A percentile compares a stretch with the other conserved stretches of the same genome.
Evolutionary conservation across 441 rosid genomes (phyloP).

Genomic region (Syzygium syzygioides): DNA sequence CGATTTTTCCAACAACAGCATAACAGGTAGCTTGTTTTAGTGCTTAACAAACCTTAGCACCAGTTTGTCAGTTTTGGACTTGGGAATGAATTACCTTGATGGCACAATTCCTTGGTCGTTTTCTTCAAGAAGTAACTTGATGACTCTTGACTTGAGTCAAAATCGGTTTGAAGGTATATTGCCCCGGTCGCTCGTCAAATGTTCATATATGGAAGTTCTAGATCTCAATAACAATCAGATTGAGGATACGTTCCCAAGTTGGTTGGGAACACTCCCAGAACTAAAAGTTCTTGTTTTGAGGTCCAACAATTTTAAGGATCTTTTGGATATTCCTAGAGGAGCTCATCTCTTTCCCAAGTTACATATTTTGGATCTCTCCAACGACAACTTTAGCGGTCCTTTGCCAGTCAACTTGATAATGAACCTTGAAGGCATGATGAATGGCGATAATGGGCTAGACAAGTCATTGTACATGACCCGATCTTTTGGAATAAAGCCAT

Average conservation of each 20-base stretch:
- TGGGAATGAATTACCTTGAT: background rate
- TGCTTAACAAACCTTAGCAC: background rate
- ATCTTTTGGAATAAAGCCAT: too few species aligned
- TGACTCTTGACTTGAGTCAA: background rate
- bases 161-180: background rate
- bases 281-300: background rate
- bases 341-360: background rate
- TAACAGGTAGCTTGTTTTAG: background rate
- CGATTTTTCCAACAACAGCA: background rate
- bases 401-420: background rate
- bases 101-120: background rate
- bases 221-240: background rate
- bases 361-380: background rate
- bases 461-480: background rate
- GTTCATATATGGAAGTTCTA: background rate
- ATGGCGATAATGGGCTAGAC: background rate
- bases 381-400: background rate
- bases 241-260: background rate
- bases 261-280: background rate
- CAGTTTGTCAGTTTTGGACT: background rate
- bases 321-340: background rate
- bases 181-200: background rate
- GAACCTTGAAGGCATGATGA: background rate
- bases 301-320: background rate
- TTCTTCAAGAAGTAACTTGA: background rate